phyloP scores from a whole-genome alignment of 2,329 filamentous ascomycete species.

The Scedosporium aurantiacum region DNA sequence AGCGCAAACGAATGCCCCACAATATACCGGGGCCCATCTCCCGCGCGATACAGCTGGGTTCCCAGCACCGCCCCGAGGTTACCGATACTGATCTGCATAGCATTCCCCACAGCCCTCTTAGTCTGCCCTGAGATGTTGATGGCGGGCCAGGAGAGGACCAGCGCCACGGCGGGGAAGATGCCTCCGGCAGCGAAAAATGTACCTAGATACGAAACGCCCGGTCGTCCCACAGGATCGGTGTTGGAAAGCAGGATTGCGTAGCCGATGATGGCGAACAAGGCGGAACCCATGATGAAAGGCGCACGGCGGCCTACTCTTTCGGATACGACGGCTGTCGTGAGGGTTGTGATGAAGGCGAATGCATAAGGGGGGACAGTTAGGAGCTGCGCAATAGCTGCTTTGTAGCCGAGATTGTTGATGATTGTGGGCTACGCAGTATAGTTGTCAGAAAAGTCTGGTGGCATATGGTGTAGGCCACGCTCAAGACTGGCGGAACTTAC shows the following conservation, averaged over 20 bases:
- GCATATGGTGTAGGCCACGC: background rate
- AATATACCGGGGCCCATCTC: slow-evolving; percentile 50
- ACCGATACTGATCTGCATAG: slow-evolving; percentile 61
- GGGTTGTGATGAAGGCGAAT: slow-evolving; percentile 48
- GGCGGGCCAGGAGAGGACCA: slow-evolving; percentile 58
- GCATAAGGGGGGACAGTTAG: slow-evolving; percentile 55
- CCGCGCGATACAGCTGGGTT: slow-evolving; percentile 55
- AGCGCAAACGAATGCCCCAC: slow-evolving; percentile 58
- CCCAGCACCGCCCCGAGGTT: slow-evolving; percentile 59
- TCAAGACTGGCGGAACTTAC: slow-evolving; percentile 17
- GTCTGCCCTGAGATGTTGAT: slow-evolving; percentile 63
- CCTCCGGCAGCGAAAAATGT: slow-evolving; percentile 52
- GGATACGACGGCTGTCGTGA: slow-evolving; percentile 47
- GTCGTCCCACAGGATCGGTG: slow-evolving; percentile 29
- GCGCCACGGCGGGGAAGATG: slow-evolving; percentile 54
- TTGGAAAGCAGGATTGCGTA: slow-evolving; percentile 50
- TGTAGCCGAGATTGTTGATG: slow-evolving; percentile 42
- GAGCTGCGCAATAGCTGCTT: slow-evolving; percentile 40
- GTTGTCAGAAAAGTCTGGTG: background rate
- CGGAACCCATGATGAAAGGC: slow-evolving; percentile 50
- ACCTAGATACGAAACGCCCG: slow-evolving; percentile 48
- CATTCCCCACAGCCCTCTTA: slow-evolving; percentile 57
- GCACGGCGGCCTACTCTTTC: slow-evolving; percentile 47
- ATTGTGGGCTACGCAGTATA: slow-evolving; percentile 31
- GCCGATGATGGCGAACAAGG: slow-evolving; percentile 46